Evolutionary conservation across 345 rosid genomes (phyloP), one percentile per base, ranked within the genome.

Genomic region (Odontarrhena argentea): DNA sequence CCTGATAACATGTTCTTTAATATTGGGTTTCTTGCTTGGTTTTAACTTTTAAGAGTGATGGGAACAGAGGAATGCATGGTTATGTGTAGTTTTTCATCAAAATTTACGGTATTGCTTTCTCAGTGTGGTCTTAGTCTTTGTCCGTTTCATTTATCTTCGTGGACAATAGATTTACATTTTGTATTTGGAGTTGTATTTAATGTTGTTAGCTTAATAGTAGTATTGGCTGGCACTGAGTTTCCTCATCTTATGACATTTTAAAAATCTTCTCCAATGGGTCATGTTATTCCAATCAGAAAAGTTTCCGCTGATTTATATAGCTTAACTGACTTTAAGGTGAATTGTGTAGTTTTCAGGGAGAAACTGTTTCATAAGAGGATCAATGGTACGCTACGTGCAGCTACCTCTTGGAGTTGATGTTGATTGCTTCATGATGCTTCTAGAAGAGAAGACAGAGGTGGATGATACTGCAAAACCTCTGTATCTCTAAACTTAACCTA

Each of bases 291-390:
- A 4, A 58, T 9, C 1, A 52, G 22, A 30, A 32, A 42, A 0
- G 1, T 25, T 15, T 44, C 2, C 11, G 30, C 57, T 61, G 3
- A 26, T 42, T 50, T 30, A 69, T 18, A 53, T 46, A 10, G 26
- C 78, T 54, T 11, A 55, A 18, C 1, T 0, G 11, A 9, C 9
- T 68, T 10, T 52, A 8, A 67, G 25, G 70, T 72, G 50, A 37
- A 8, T 50, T 65, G 68, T 77, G 71, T 85, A 95, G 98, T 96
- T 95, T 69, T 95, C 99, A 0, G 99, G 89, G 70, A 85, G 99
- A 77, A 95, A 95, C 70, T 95, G 99, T 69, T 95, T 95, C 84
- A 95, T 95, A 67, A 79, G 99, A 77, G 99, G 99, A 51, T 95
- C 99, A 0, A 96, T 95, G 69, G 96, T 95, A 66, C 89, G 99